Base-by-base conservation (phyloP, 2,329 filamentous ascomycete species). In the Diaporthe amygdali region DNA sequence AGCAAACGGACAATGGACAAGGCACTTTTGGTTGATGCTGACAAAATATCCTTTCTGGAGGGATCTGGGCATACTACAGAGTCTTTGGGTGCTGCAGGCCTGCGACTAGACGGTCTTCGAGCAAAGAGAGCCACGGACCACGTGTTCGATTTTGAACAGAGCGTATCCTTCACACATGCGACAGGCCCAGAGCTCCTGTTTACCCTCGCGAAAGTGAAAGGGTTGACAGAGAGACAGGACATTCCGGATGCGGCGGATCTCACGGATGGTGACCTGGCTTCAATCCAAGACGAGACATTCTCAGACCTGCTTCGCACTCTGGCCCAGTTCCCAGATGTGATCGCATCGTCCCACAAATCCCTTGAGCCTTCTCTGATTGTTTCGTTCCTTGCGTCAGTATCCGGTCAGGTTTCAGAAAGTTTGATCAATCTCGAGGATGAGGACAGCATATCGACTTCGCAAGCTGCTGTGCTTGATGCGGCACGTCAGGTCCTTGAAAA, bases 111-210 rank as follows among this genome's bases (percentile, higher is more conserved):
- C 78, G 92, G 93, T 77, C 92, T 93, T 89, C 88, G 87, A 76
- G 91, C 76, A 93, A 93, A 85, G 69, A 77, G 55, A 77, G 79
- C 71, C 80, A 83, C 73, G 79, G 67, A 83, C 73, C 83, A 93
- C 81, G 85, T 86, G 54, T 94, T 94, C 80, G 89, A 93, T 81
- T 88, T 93, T 80, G 88, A 90, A 64, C 86, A 88, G 63, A 94
- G 94, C 92, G 91, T 88, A 1, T 91, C 90, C 4, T 93, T 93
- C 73, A 91, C 93, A 79, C 91, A 91, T 30, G 91, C 93, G 78
- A 94, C 92, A 0, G 92, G 92, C 1, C 91, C 92, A 17, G 93
- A 93, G 78, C 85, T 94, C 25, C 92, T 94, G 82, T 93, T 93
- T 76, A 90, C 90, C 1, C 90, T 93, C 76, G 89, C 90, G 5